Evolutionary conservation across 768 basidiomycete genomes (phyloP).

Genomic region (Serendipita sp.): DNA sequence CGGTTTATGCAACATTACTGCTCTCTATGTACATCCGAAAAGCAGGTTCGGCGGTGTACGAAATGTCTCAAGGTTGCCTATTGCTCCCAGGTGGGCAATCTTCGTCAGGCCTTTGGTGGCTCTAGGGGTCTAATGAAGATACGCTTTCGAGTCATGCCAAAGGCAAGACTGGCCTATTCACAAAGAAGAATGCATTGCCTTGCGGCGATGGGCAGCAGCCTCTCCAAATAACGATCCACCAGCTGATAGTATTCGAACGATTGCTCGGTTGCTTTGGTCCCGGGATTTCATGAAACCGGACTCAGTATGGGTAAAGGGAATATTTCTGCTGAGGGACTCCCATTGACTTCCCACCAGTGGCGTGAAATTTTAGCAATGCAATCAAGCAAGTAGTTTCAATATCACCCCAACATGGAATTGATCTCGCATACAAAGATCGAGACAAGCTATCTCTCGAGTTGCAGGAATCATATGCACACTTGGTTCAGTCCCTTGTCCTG

Average conservation of each 20-base stretch:
- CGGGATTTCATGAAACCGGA: conserved; percentile 37
- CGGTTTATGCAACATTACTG: conserved; percentile 46
- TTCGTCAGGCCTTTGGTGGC: background rate
- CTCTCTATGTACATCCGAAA: conserved; percentile 38
- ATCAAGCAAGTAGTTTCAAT: conserved; percentile 43
- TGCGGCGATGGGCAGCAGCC: conserved; percentile 39
- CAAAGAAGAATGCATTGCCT: conserved; percentile 59
- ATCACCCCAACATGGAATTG: background rate
- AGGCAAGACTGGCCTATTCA: conserved; percentile 57
- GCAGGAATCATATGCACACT: conserved; percentile 43
- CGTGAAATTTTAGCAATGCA: conserved; percentile 53
- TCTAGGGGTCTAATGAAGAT: background rate
- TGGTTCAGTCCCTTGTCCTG: conserved; percentile 58
- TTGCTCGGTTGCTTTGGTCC: conserved; percentile 60
- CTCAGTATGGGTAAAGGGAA: conserved; percentile 39
- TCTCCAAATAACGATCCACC: conserved; percentile 36
- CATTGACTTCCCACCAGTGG: conserved; percentile 21
- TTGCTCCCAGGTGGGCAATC: conserved; percentile 46
- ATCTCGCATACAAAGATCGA: conserved; percentile 31
- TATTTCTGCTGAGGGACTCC: background rate
- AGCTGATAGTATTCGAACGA: conserved; percentile 60
- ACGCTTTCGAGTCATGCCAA: conserved; percentile 41
- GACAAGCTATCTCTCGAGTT: conserved; percentile 30
- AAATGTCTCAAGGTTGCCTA: conserved; percentile 57
- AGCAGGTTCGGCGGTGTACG: conserved; percentile 39